Base-by-base conservation (phyloP, 495 filamentous ascomycete genomes). In the Cercophora samala region DNA sequence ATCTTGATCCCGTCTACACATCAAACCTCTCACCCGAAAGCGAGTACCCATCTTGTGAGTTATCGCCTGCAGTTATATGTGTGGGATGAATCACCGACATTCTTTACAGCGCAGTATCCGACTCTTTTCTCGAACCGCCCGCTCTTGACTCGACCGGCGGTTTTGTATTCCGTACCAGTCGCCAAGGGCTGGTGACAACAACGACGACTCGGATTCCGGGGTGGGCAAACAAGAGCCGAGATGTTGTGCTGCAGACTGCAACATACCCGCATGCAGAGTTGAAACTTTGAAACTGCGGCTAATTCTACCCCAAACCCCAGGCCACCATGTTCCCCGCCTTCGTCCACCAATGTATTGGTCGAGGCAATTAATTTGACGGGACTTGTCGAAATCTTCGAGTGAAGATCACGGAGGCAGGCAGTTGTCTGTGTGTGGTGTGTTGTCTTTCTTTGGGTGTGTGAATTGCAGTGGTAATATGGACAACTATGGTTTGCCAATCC, bases 281-380 rank as follows among this genome's bases (percentile, higher is more conserved):
- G 56, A 53, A 29, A 37, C 60, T 37, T 21, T 73, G 74, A 77
- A 76, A 76, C 75, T 69, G 72, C 73, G 75, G 75, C 75, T 77
- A 77, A 75, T 76, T 70, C 62, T 64, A 32, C 70, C 64, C 71
- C 68, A 72, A 71, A 74, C 69, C 68, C 65, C 72, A 71, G 60
- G 64, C 29, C 63, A 58, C 63, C 26, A 25, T 52, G 37, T 58
- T 51, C 66, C 60, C 64, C 65, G 65, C 65, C 19, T 58, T 58
- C 64, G 54, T 60, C 42, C 63, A 63, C 66, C 68, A 73, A 67
- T 69, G 64, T 64, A 62, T 58, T 64, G 64, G 63, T 23, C 52
- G 60, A 66, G 70, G 51, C 72, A 74, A 75, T 74, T 69, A 67
- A 76, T 72, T 66, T 73, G 73, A 73, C 67, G 70, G 67, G 69